phyloP scores from a whole-genome alignment of 805 yeast genomes.

The Kurtzmaniella fragi region DNA sequence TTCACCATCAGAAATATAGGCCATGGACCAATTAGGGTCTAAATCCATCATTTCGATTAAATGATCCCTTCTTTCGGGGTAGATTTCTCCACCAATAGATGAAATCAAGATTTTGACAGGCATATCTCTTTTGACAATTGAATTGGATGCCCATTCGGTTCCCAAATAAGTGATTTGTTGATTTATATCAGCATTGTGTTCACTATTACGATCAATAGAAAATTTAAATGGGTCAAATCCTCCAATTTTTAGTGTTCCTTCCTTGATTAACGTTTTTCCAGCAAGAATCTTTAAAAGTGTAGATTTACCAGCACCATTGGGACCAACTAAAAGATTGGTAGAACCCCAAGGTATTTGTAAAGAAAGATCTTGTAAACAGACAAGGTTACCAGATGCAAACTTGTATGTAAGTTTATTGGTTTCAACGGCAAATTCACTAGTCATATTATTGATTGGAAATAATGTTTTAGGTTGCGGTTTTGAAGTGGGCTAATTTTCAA shows the following conservation, averaged over 20 bases:
- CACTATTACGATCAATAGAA: constrained; percentile 46
- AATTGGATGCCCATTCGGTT: constrained; percentile 96
- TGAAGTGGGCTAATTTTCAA: not conserved
- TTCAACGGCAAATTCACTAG: constrained; percentile 44
- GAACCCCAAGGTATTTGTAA: constrained; percentile 65
- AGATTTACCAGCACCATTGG: constrained; percentile 97
- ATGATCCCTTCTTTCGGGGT: constrained; percentile 68
- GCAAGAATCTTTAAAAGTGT: constrained; percentile 81
- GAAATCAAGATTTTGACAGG: constrained; percentile 75
- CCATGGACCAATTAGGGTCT: constrained; percentile 89
- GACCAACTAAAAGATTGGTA: constrained; percentile 78
- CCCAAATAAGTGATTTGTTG: constrained; percentile 75
- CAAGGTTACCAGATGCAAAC: constrained; percentile 51
- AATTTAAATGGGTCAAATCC: constrained; percentile 80
- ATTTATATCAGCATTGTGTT: constrained; percentile 40
- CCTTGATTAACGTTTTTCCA: constrained; percentile 80
- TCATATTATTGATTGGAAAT: not conserved
- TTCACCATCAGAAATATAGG: constrained; percentile 89
- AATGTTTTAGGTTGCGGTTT: not conserved
- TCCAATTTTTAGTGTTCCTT: constrained; percentile 66
- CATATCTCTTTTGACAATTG: constrained; percentile 84
- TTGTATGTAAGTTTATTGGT: constrained; percentile 63
- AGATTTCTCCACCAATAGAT: constrained; percentile 69
- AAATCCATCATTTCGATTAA: constrained; percentile 77
- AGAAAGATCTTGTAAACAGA: constrained; percentile 64